Base-by-base conservation (phyloP, 495 filamentous ascomycete genomes). In the Staphylotrichum tortipilum region DNA sequence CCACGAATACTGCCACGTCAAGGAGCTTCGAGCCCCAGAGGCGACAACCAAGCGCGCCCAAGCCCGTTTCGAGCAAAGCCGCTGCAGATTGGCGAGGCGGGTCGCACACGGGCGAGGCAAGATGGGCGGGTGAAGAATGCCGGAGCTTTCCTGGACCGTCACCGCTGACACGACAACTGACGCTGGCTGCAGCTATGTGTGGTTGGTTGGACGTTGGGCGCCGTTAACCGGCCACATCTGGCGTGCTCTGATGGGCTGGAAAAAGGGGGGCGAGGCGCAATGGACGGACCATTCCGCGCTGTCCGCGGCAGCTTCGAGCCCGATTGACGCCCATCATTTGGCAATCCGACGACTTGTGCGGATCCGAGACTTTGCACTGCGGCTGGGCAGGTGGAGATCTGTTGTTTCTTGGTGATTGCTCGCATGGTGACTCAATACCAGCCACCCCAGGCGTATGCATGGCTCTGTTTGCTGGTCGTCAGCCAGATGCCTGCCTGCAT, bases 1-100 rank as follows among this genome's bases (percentile, higher is more conserved):
- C 54, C 29, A 40, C 33, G 35, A 26, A 52, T 50, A 47, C 55
- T 64, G 61, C 61, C 61, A 64, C 61, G 61, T 64, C 61, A 58
- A 61, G 26, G 41, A 28, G 23, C 36, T 44, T 52, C 44, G 56
- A 37, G 44, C 49, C 39, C 47, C 36, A 17, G 17, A 45, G 4
- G 41, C 49, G 28, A 50, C 45, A 40, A 50, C 17, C 36, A 44
- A 43, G 46, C 52, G 21, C n/a, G 46, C 39, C 40, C 38, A 49
- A 24, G 38, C 31, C 46, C 43, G 48, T 51, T 51, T 43, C 31
- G 39, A 43, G 31, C 11, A 31, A 36, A 11, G 31, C n/a, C 5
- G 18, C 23, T 22, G 37, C 28, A 46, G 30, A 42, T 41, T 31
- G 35, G 40, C 53, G 49, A 54, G 45, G 33, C 52, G 44, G 54